These are phyloP conservation scores for Candida ponderosae DNA, from an alignment of 805 yeast genomes.

Conservation along the genomic window DNA sequence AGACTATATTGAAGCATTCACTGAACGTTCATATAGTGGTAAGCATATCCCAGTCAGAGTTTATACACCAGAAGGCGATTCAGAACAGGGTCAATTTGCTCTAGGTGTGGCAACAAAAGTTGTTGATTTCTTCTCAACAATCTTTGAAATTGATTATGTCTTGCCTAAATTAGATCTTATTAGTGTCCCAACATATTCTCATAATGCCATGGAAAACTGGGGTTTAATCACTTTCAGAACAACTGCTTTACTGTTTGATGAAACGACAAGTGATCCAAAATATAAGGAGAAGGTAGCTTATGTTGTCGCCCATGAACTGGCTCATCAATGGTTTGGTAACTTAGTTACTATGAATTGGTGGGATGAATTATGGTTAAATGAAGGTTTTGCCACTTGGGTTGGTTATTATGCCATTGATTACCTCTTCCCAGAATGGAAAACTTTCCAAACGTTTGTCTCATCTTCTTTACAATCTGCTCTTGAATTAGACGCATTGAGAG, in stretches of 20 bases:
- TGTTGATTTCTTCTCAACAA: constrained; percentile 59
- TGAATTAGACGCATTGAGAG: constrained; percentile 64
- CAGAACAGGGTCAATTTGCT: constrained; percentile 61
- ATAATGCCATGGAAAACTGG: constrained; percentile 89
- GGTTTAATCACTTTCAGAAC: constrained; percentile 79
- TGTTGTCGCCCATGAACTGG: constrained; percentile 81
- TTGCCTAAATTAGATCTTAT: constrained; percentile 76
- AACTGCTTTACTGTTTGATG: constrained; percentile 64
- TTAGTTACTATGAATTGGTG: constrained; percentile 90
- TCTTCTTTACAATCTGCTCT: constrained; percentile 69
- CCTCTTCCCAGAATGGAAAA: constrained; percentile 76
- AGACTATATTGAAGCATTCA: constrained; percentile 50
- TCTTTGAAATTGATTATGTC: constrained; percentile 72
- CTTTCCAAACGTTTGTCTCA: constrained; percentile 70
- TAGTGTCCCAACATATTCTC: constrained; percentile 73
- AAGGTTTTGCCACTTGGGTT: constrained; percentile 88
- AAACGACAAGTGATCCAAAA: constrained; percentile 51
- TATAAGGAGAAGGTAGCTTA: constrained; percentile 71
- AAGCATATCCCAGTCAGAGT: constrained; percentile 74
- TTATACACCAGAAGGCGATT: constrained; percentile 72
- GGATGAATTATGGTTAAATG: constrained; percentile 86
- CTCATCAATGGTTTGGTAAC: constrained; percentile 91
- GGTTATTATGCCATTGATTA: constrained; percentile 75
- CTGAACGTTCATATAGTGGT: constrained; percentile 30
- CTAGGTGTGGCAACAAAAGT: constrained; percentile 70